phyloP scores from a whole-genome alignment of 306 rosid species.

The Aeschynomene evenia region DNA sequence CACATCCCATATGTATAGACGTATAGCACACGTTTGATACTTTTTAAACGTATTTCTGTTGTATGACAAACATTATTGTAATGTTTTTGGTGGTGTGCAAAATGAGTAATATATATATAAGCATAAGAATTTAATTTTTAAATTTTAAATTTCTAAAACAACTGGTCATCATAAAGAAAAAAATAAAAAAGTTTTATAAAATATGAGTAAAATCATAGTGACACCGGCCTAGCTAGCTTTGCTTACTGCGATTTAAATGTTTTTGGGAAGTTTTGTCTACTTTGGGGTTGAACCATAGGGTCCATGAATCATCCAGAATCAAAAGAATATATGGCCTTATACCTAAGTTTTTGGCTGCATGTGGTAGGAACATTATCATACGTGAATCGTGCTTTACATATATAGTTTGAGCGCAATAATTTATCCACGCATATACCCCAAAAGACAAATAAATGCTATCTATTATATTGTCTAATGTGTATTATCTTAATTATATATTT shows the following conservation, averaged over 20 bases:
- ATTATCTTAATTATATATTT: neutral
- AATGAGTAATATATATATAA: too few species aligned
- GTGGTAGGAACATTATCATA: neutral
- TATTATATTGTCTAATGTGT: too few species aligned
- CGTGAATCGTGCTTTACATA: neutral
- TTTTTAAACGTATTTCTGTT: too few species aligned
- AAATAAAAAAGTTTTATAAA: too few species aligned
- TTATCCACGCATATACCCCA: neutral
- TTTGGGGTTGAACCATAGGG: neutral
- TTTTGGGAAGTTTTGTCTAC: neutral
- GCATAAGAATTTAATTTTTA: too few species aligned
- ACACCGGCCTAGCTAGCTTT: neutral
- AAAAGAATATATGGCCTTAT: neutral
- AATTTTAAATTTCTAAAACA: neutral
- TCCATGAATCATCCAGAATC: neutral
- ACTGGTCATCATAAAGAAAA: too few species aligned
- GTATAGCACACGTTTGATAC: too few species aligned
- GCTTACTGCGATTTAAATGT: neutral
- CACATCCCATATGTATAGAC: too few species aligned
- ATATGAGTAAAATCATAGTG: neutral
- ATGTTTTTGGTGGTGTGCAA: too few species aligned
- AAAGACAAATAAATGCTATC: too few species aligned
- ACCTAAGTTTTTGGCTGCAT: constrained; percentile 6
- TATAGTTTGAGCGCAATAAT: neutral
- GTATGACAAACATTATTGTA: too few species aligned